Percentiles rank a stretch among this genome's conserved stretches.
These are phyloP conservation scores for Dactylonectria macrodidyma DNA, from an alignment of 2,329 filamentous ascomycete species.

Conservation along the genomic window DNA sequence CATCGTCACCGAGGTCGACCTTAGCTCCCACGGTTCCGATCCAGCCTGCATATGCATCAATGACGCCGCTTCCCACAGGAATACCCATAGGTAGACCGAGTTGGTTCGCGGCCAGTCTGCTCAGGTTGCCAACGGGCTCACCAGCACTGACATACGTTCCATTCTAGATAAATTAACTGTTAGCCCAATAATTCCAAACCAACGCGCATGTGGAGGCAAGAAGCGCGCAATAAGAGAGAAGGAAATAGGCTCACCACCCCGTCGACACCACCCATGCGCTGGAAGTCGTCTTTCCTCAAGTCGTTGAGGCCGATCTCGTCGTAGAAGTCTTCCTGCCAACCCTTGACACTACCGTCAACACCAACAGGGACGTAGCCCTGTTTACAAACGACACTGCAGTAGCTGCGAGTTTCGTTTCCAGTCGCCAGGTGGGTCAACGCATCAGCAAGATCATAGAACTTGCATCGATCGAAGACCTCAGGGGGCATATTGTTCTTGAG, in stretches of 20 bases:
- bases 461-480: slow-evolving; percentile 91
- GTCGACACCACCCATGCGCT: slow-evolving; percentile 93
- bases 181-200: slow-evolving; percentile 19
- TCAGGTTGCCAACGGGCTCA: slow-evolving; percentile 88
- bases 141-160: slow-evolving; percentile 93
- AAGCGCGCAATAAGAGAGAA: slow-evolving; percentile 33
- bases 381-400: slow-evolving; percentile 97
- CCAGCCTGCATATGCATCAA: slow-evolving; percentile 98
- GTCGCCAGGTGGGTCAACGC: slow-evolving; percentile 95
- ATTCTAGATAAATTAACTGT: slow-evolving; percentile 72
- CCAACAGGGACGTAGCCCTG: slow-evolving; percentile 98
- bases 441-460: slow-evolving; percentile 96
- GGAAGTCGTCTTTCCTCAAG: slow-evolving; percentile 87
- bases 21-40: slow-evolving; percentile 99
- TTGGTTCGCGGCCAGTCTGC: slow-evolving; percentile 85
- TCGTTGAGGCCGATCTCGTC: slow-evolving; percentile 89
- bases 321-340: slow-evolving; percentile 97
- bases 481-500: slow-evolving; percentile 98
- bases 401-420: slow-evolving; percentile 91
- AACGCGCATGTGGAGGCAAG: slow-evolving; percentile 1
- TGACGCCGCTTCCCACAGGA: slow-evolving; percentile 95
- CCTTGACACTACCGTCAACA: slow-evolving; percentile 96
- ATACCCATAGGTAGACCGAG: slow-evolving; percentile 90
- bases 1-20: slow-evolving; percentile 78
- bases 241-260: slow-evolving; percentile 81